These are phyloP conservation scores for Aureobasidium sp. DNA, from an alignment of 2,329 filamentous ascomycete species.

Conservation along the genomic window DNA sequence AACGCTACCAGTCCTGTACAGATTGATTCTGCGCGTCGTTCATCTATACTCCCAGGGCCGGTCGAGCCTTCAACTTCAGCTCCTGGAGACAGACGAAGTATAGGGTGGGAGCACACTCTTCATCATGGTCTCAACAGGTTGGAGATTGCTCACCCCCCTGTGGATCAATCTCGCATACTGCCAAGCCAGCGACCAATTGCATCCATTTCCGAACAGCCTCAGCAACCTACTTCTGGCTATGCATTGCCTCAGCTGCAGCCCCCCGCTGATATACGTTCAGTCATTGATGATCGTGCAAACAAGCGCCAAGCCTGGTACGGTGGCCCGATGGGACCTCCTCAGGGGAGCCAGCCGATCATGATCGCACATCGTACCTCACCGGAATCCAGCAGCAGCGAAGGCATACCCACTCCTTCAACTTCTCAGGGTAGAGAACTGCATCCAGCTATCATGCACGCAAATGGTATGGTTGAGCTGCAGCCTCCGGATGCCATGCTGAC, in stretches of 20 bases:
- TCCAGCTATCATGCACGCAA: conserved; percentile 46
- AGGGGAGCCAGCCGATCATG: conserved; percentile 23
- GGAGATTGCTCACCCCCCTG: conserved; percentile 47
- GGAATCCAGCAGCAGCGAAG: conserved; percentile 49
- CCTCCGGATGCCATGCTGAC: conserved; percentile 30
- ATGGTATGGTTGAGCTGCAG: conserved; percentile 40
- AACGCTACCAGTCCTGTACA: conserved; percentile 70
- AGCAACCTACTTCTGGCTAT: conserved; percentile 32
- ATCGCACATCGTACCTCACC: conserved; percentile 44
- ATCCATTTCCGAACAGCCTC: conserved; percentile 27
- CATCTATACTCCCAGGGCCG: conserved; percentile 29
- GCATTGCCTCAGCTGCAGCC: conserved; percentile 27
- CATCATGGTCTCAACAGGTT: conserved; percentile 60
- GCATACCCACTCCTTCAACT: conserved; percentile 46
- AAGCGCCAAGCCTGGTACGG: conserved; percentile 71
- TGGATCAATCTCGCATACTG: background rate
- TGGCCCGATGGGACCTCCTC: conserved; percentile 35
- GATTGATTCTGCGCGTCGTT: conserved; percentile 51
- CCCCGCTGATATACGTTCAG: background rate
- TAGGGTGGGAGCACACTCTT: conserved; percentile 60
- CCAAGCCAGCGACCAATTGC: conserved; percentile 15
- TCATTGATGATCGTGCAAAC: conserved; percentile 39
- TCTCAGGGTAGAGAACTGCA: conserved; percentile 44
- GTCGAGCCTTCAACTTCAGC: conserved; percentile 15
- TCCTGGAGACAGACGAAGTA: conserved; percentile 44